Evolutionary conservation across 208 protist genomes (phyloP).

Genomic region (Trypanosoma melophagium): DNA sequence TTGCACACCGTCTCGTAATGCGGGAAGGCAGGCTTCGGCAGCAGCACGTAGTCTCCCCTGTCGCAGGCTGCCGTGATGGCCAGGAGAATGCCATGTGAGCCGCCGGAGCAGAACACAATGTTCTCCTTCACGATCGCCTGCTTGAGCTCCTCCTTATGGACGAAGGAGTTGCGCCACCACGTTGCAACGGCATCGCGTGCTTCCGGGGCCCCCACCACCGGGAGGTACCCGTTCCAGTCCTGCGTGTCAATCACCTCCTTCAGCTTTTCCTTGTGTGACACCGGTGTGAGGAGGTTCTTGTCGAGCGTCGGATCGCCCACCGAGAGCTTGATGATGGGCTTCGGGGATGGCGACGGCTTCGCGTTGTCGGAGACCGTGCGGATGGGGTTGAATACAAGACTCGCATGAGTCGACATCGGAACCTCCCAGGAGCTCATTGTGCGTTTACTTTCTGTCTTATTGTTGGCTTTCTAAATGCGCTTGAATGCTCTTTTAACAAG

Average conservation of each 20-base stretch:
- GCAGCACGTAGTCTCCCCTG: slow-evolving; percentile 89
- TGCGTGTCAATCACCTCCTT: slow-evolving; percentile 29
- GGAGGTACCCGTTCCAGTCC: slow-evolving; percentile 63
- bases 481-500: too few species aligned
- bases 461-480: too few species aligned
- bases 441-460: too few species aligned
- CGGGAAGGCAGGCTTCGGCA: slow-evolving; percentile 91
- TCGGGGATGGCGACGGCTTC: slow-evolving; percentile 6
- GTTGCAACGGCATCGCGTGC: slow-evolving; percentile 49
- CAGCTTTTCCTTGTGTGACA: slow-evolving; percentile 37
- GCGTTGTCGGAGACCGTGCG: not conserved
- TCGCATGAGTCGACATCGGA: slow-evolving; percentile 15
- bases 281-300: slow-evolving; percentile 60
- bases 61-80: slow-evolving; percentile 77
- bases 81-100: slow-evolving; percentile 89
- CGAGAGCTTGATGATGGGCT: slow-evolving; percentile 61
- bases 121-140: slow-evolving; percentile 37
- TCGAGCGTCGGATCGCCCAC: slow-evolving; percentile 65
- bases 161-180: slow-evolving; percentile 34
- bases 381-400: slow-evolving; percentile 10
- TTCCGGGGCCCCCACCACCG: slow-evolving; percentile 31
- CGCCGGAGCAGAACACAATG: slow-evolving; percentile 80
- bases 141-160: slow-evolving; percentile 13
- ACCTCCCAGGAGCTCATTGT: slow-evolving; percentile 11
- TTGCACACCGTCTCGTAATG: slow-evolving; percentile 91